Percentiles rank a stretch among this genome's conserved stretches.
These are phyloP conservation scores for Beauveria sp. DNA, from an alignment of 2,329 filamentous ascomycete genomes.

Conservation along the genomic window DNA sequence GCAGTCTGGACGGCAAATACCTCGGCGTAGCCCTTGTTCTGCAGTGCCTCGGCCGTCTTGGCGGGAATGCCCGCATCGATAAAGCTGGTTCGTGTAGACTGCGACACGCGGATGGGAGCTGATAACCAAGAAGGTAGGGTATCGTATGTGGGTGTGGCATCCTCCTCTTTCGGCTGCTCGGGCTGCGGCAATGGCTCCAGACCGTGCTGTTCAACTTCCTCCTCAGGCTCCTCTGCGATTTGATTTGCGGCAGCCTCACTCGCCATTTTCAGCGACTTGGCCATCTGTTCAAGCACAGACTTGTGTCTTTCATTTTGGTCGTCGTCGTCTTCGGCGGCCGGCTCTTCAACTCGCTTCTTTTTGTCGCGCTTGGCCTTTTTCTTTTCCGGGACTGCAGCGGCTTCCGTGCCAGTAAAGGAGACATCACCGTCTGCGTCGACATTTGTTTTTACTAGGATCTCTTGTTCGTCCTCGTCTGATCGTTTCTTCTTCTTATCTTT, in stretches of 20 bases:
- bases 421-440: conserved; percentile 3
- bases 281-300: conserved; percentile 45
- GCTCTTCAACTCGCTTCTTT: conserved; percentile 24
- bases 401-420: not conserved
- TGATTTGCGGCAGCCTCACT: conserved; percentile 30
- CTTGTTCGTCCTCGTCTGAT: not conserved
- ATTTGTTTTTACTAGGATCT: not conserved
- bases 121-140: conserved; percentile 77
- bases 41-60: conserved; percentile 54
- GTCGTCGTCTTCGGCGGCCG: conserved; percentile 18
- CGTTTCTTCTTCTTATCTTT: conserved; percentile 11
- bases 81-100: conserved; percentile 55
- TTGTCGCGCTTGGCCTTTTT: conserved; percentile 22
- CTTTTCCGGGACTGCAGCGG: not conserved
- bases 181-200: conserved; percentile 79
- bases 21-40: conserved; percentile 44
- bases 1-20: conserved; percentile 37
- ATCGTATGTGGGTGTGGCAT: conserved; percentile 60
- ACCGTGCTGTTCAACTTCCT: conserved; percentile 51
- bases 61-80: conserved; percentile 52
- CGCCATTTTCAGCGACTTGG: conserved; percentile 45
- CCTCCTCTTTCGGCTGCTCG: conserved; percentile 48
- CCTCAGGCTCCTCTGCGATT: conserved; percentile 24
- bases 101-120: conserved; percentile 61
- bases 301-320: conserved; percentile 35